phyloP scores from a whole-genome alignment of 495 filamentous ascomycete species.

The Neurospora sp. region DNA sequence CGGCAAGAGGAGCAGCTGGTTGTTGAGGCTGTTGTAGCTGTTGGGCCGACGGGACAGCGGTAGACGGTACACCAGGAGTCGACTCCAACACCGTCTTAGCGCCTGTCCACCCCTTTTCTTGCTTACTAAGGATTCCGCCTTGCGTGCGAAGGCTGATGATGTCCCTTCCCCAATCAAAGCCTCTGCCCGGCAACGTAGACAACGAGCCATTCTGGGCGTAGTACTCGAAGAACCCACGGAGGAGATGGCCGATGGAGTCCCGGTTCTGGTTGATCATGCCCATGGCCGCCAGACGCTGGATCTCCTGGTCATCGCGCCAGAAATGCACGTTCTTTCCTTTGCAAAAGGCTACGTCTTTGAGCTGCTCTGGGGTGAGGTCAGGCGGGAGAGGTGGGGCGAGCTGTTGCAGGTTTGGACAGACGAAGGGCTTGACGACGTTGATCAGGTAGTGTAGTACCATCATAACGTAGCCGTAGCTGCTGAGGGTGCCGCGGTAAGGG shows the following conservation, averaged over 20 bases:
- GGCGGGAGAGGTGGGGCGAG: constrained; percentile 35
- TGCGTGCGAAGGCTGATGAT: constrained; percentile 61
- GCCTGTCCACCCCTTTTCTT: constrained; percentile 66
- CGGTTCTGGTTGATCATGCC: constrained; percentile 49
- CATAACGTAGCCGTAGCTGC: constrained; percentile 80
- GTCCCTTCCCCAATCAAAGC: constrained; percentile 62
- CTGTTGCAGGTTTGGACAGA: constrained; percentile 69
- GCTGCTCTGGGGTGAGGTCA: constrained; percentile 27
- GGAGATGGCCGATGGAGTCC: constrained; percentile 51
- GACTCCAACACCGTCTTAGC: constrained; percentile 47
- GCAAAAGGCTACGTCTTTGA: constrained; percentile 33
- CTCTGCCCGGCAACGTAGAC: constrained; percentile 26
- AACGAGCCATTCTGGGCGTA: constrained; percentile 48
- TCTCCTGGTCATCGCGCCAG: constrained; percentile 56
- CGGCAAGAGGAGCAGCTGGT: background rate
- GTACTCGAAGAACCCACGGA: constrained; percentile 75
- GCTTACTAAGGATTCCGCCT: constrained; percentile 58
- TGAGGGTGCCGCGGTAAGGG: constrained; percentile 71
- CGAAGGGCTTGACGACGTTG: constrained; percentile 64
- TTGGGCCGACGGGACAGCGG: background rate
- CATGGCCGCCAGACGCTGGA: constrained; percentile 38
- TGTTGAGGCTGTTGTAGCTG: background rate
- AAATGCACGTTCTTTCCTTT: constrained; percentile 55
- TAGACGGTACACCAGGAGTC: constrained; percentile 10
- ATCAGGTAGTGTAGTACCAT: constrained; percentile 89